Evolutionary conservation across 331 rosid species (phyloP).

Genomic region (Cucumis variabilis): DNA sequence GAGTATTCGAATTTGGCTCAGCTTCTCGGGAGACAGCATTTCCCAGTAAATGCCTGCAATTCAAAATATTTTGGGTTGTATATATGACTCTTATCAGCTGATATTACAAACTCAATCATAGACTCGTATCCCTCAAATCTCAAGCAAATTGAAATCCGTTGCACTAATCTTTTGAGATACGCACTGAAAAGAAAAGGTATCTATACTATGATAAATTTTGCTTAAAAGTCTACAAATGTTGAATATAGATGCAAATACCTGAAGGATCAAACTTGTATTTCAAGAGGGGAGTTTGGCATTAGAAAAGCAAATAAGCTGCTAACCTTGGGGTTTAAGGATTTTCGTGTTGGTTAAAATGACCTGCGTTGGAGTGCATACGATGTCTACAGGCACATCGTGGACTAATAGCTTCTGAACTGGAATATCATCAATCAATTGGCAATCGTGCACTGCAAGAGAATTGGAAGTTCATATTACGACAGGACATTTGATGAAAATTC

Average conservation of each 20-base stretch:
- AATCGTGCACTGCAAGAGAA: slow-evolving; percentile 71
- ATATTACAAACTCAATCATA: neutral
- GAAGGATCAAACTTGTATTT: neutral
- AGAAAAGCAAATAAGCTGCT: neutral
- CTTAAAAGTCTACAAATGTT: neutral
- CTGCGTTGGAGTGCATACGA: slow-evolving; percentile 88
- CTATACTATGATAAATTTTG: neutral
- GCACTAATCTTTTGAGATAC: neutral
- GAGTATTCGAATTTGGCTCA: slow-evolving; percentile 77
- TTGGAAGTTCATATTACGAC: neutral
- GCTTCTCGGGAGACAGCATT: slow-evolving; percentile 89
- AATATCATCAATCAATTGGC: slow-evolving; percentile 88
- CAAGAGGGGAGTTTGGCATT: neutral
- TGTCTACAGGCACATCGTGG: slow-evolving; percentile 93
- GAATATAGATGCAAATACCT: neutral
- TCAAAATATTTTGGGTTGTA: neutral
- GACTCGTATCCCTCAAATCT: neutral
- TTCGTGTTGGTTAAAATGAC: slow-evolving; percentile 71
- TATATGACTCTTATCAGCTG: neutral
- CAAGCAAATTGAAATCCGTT: neutral
- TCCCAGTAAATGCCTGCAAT: slow-evolving; percentile 92
- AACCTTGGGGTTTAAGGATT: slow-evolving; percentile 95
- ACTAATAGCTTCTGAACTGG: slow-evolving; percentile 76
- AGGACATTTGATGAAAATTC: neutral
- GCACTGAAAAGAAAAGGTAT: neutral